phyloP scores from a whole-genome alignment of 805 yeast species.

The Teunomyces lycoperdinae region DNA sequence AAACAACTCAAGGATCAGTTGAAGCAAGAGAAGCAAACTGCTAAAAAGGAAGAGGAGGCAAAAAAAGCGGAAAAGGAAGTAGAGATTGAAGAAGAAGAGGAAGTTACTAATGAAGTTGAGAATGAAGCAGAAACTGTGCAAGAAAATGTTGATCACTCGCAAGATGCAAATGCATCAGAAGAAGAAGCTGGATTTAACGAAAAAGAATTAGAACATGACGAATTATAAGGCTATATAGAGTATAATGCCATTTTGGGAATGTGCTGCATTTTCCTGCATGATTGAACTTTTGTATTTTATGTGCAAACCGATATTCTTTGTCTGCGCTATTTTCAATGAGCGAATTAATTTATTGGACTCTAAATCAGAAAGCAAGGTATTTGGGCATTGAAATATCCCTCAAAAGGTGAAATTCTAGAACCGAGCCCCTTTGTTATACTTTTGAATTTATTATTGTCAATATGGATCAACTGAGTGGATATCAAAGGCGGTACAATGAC shows the following conservation, averaged over 20 bases:
- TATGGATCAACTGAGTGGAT: background rate
- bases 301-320: background rate
- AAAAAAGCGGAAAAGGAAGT: constrained; percentile 9
- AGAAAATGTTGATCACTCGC: constrained; percentile 11
- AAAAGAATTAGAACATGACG: constrained; percentile 20
- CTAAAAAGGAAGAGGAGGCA: constrained; percentile 18
- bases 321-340: background rate
- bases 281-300: background rate
- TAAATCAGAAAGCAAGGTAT: background rate
- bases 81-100: constrained; percentile 6
- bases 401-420: background rate
- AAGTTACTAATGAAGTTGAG: background rate
- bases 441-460: background rate
- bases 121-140: constrained; percentile 7
- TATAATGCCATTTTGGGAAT: background rate
- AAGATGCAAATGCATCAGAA: background rate
- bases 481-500: constrained; percentile 3
- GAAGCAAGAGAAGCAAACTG: constrained; percentile 23
- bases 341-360: background rate
- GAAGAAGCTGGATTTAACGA: constrained; percentile 6
- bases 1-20: constrained; percentile 32
- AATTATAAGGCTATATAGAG: constrained; percentile 9
- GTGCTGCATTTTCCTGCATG: background rate
- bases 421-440: too few relatives aligned
- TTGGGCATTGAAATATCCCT: background rate